Evolutionary conservation across 2,329 filamentous ascomycete species (phyloP).

Genomic region (Phyllosticta citriasiana): DNA sequence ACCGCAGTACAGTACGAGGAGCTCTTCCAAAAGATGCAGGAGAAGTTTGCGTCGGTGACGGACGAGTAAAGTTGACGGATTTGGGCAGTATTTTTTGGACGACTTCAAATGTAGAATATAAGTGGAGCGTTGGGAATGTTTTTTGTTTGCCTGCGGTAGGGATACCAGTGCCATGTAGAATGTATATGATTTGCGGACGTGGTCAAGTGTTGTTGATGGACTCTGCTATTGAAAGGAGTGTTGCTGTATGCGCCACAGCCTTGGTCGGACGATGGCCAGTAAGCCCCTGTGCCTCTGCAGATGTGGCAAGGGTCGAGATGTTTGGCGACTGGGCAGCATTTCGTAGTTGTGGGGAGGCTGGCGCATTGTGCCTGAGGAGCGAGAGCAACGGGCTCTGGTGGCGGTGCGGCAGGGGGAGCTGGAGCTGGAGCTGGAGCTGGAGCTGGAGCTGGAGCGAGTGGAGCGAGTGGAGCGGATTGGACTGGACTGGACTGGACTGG

Average conservation of each 20-base stretch:
- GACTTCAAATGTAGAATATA: not conserved
- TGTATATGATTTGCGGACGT: not conserved
- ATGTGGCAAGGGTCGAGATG: not conserved
- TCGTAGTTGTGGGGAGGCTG: not conserved
- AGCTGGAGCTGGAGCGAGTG: not conserved
- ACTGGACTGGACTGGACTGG: not conserved
- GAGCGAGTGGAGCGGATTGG: no score
- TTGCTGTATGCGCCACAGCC: not conserved
- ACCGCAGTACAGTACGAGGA: constrained; percentile 66
- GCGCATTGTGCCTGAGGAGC: not conserved
- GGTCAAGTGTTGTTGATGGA: not conserved
- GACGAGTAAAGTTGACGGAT: constrained; percentile 65
- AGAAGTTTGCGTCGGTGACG: constrained; percentile 92
- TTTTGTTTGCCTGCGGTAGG: not conserved
- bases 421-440: not conserved
- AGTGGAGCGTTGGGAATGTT: not conserved
- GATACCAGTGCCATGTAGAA: not conserved
- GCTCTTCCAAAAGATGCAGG: constrained; percentile 81
- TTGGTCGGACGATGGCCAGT: no score
- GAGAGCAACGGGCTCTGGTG: not conserved
- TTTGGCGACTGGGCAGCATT: not conserved
- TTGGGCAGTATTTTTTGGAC: not conserved
- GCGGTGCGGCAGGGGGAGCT: not conserved
- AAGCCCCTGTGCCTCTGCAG: not conserved
- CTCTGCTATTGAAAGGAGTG: not conserved